Conservation (phyloP, 2,329 filamentous ascomycete species). For the Chalaropsis thielavioides region DNA sequence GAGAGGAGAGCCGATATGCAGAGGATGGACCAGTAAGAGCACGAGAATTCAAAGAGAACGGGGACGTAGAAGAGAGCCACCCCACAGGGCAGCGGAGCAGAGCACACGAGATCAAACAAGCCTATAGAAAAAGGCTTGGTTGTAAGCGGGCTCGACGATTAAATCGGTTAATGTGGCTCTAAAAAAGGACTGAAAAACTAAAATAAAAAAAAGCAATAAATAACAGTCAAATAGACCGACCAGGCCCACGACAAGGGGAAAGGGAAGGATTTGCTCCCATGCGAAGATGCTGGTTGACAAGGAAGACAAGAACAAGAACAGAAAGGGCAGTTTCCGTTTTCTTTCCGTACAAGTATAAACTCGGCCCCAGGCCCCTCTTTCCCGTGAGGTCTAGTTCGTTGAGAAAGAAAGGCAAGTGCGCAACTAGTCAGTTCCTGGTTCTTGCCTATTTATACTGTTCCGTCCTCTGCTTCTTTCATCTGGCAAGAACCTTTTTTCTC, state of each 20-base stretch:
- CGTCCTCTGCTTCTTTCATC: not conserved
- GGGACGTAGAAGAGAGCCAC: not conserved
- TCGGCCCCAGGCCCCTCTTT: constrained; percentile 1
- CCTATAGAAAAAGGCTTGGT: not conserved
- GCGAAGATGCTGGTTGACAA: constrained; percentile 7
- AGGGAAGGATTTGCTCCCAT: not conserved
- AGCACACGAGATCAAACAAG: not conserved
- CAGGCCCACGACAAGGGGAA: constrained; percentile 2
- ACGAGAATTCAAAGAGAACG: not conserved
- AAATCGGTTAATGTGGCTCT: not conserved
- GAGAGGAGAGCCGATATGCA: not conserved
- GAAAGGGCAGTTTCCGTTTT: not conserved
- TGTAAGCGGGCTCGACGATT: not conserved
- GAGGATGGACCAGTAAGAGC: no score
- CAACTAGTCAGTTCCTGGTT: not conserved
- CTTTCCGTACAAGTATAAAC: constrained; percentile 6
- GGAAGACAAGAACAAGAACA: not conserved
- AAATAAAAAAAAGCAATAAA: not conserved
- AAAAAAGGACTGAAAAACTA: no score
- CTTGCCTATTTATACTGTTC: not conserved
- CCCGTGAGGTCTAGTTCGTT: not conserved
- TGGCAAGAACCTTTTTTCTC: not conserved
- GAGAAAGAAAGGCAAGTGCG: not conserved
- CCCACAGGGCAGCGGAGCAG: no score
- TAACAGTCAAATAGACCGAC: not conserved